phyloP scores from a whole-genome alignment of 139 green algal genomes.

The Microglena sp. region DNA sequence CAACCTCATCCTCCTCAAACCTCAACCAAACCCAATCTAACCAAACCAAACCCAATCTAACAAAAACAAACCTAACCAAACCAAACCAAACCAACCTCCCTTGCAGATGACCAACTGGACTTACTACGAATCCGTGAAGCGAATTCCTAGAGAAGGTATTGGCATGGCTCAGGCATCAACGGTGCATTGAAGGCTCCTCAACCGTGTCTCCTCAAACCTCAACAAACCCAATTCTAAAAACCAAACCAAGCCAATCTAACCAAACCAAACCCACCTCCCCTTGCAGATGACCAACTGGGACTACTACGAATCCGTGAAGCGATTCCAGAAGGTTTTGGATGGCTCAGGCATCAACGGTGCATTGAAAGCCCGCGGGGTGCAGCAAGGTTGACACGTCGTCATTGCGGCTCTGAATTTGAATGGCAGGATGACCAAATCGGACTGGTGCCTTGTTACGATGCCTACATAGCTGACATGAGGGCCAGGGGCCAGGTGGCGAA shows the following conservation, averaged over 20 bases:
- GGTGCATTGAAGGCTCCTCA: no score
- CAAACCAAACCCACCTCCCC: no score
- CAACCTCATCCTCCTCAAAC: no score
- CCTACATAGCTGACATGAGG: conserved; percentile 55
- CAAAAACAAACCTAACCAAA: no score
- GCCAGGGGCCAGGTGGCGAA: no score
- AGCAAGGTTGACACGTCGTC: conserved; percentile 34
- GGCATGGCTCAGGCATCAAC: no score
- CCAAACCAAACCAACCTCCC: no score
- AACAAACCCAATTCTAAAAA: no score
- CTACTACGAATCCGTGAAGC: conserved; percentile 79
- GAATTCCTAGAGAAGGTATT: conserved; percentile 47
- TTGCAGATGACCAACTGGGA: conserved; percentile 90
- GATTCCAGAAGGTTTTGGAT: conserved; percentile 36
- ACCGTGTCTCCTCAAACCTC: no score
- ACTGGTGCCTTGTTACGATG: conserved; percentile 49
- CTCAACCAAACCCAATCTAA: no score
- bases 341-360: conserved; percentile 37
- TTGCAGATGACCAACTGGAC: conserved; percentile 90
- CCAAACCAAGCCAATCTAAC: no score
- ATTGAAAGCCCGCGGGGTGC: conserved; percentile 39
- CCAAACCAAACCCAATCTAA: no score
- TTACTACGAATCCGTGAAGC: conserved; percentile 79
- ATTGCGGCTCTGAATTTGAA: conserved; percentile 63
- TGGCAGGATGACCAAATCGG: conserved; percentile 55